Evolutionary conservation across 164 flowering plant species (phyloP).

Genomic region (Vitis amurensis): DNA sequence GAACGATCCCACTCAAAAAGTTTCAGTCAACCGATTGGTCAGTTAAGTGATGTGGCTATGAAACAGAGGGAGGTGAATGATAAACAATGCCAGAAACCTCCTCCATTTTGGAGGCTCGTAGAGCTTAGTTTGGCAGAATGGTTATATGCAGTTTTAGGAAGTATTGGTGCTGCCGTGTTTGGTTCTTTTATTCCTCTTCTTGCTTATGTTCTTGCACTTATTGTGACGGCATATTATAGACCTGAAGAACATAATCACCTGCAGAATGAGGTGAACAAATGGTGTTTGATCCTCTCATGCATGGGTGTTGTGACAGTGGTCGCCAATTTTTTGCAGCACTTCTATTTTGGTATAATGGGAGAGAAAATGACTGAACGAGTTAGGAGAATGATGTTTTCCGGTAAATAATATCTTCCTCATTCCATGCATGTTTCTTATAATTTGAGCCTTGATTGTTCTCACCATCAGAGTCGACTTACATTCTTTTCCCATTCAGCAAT

Average conservation of each 20-base stretch:
- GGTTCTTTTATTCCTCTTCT: slow-evolving; percentile 98
- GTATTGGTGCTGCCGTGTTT: slow-evolving; percentile 92
- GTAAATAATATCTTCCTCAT: slow-evolving; percentile 27
- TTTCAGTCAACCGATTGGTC: slow-evolving; percentile 76
- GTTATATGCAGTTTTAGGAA: slow-evolving; percentile 95
- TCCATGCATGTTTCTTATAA: neutral
- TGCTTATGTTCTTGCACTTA: slow-evolving; percentile 76
- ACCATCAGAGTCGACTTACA: neutral
- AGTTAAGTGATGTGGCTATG: slow-evolving; percentile 57
- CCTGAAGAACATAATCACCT: slow-evolving; percentile 29
- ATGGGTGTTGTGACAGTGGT: slow-evolving; percentile 96
- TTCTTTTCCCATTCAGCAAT: slow-evolving; percentile 56
- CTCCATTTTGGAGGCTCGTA: slow-evolving; percentile 90
- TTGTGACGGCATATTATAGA: slow-evolving; percentile 74
- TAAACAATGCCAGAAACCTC: slow-evolving; percentile 43
- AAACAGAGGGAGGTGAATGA: slow-evolving; percentile 43
- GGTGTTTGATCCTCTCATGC: slow-evolving; percentile 88
- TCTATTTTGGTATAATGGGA: slow-evolving; percentile 99
- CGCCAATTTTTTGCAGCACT: slow-evolving; percentile 94
- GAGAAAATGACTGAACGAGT: slow-evolving; percentile 99
- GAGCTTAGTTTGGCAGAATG: slow-evolving; percentile 95
- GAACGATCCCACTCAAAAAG: slow-evolving; percentile 97
- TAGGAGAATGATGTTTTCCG: slow-evolving; percentile 99
- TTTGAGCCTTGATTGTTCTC: neutral
- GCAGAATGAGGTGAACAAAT: slow-evolving; percentile 67